Evolutionary conservation across 306 rosid species (phyloP), one percentile per base, ranked within the genome.

Genomic region (Cucumis sativus): DNA sequence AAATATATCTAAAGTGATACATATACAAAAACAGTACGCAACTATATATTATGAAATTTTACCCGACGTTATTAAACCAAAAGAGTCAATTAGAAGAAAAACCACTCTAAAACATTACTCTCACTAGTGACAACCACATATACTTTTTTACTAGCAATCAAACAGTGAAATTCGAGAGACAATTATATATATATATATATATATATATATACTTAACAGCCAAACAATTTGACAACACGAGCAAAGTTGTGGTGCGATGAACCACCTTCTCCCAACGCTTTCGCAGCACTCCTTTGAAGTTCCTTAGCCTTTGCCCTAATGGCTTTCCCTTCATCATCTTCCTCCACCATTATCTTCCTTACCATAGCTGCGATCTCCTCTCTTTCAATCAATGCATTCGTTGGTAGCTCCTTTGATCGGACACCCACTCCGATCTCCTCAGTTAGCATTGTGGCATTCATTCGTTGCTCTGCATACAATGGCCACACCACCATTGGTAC

Each of bases 401-500:
- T 1, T 3, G 85, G 86, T 71, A 74, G 71, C 72, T 64, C 85
- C 63, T 41, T 28, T 1, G 88, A 35, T 16, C 79, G 8, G 56
- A 86, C 79, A 0, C 83, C 92, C 17, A 86, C 79, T 0, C 81
- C 77, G 0, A 89, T 3, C 62, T 86, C 90, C 72, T 85, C 88
- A 25, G 71, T 79, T 18, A 86, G 17, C 81, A 86, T 9, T 10
- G 84, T 68, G 0, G 92, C 90, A 23, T 82, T 89, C 84, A 89
- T 74, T 61, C 77, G 59, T 51, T 89, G 89, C 85, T 89, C 90
- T 0, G 90, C 84, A 7, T 89, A 86, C 0, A 89, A 49, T 0
- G 92, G 92, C 90, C 92, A 89, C 8, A 83, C 87, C 0, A 89
- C 35, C 79, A 89, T 76, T 0, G 90, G 89, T 28, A 85, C 79